Evolutionary conservation across 1,139 yeast genomes (phyloP).

Genomic region (Debaryomyces coudertii): DNA sequence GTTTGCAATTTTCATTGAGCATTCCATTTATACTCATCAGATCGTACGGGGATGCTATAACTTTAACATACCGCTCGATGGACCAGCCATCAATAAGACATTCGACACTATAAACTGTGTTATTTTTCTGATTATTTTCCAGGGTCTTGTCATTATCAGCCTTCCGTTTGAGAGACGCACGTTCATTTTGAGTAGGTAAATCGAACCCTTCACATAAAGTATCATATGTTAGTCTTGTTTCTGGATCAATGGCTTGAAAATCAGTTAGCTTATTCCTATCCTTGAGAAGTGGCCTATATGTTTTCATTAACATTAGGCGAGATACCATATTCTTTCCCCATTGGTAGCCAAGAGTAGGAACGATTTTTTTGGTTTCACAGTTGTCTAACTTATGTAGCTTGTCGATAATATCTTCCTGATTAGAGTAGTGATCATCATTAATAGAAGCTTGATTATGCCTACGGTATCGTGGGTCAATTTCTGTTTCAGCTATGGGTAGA

Average conservation of each 20-base stretch:
- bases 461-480: slow-evolving; percentile 15
- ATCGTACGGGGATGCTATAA: slow-evolving; percentile 24
- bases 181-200: slow-evolving; percentile 8
- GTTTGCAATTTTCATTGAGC: slow-evolving; percentile 14
- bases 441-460: not conserved
- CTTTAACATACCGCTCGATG: slow-evolving; percentile 31
- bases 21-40: slow-evolving; percentile 4
- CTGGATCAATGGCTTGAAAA: slow-evolving; percentile 14
- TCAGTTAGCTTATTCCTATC: slow-evolving; percentile 2
- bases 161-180: slow-evolving; percentile 4
- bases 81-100: slow-evolving; percentile 29
- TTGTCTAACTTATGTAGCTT: slow-evolving; percentile 20
- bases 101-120: slow-evolving; percentile 1
- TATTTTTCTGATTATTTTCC: not conserved
- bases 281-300: slow-evolving; percentile 31
- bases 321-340: slow-evolving; percentile 41
- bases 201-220: slow-evolving; percentile 20
- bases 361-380: slow-evolving; percentile 25
- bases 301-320: slow-evolving; percentile 38
- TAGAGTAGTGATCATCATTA: slow-evolving; percentile 10
- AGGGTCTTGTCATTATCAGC: not conserved
- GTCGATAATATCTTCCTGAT: slow-evolving; percentile 17
- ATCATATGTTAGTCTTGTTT: slow-evolving; percentile 20
- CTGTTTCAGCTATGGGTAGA: not conserved
- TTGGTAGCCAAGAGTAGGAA: slow-evolving; percentile 46